Evolutionary conservation across 2,329 filamentous ascomycete genomes (phyloP).

Genomic region (Triangularia verruculosa): DNA sequence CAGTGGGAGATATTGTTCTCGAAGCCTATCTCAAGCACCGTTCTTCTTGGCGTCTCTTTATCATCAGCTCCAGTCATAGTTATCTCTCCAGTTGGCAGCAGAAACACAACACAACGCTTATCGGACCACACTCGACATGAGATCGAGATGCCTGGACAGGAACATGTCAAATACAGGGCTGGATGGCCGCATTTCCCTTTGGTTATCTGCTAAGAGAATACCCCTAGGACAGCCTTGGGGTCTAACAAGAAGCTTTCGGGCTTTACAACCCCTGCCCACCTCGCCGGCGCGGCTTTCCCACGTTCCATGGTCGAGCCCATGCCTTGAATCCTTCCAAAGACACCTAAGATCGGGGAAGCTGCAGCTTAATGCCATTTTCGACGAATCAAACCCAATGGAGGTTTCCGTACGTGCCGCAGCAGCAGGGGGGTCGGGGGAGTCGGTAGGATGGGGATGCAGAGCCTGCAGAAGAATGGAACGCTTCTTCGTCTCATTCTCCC

Average conservation of each 20-base stretch:
- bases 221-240: not conserved
- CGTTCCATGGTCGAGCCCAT: conserved; percentile 3
- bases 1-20: not conserved
- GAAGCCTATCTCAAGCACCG: not conserved
- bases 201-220: not conserved
- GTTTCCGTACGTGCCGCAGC: conserved; percentile 5
- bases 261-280: not conserved
- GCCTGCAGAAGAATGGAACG: not conserved
- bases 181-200: not conserved
- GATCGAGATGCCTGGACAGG: not conserved
- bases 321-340: conserved; percentile 6
- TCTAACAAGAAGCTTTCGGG: not conserved
- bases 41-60: not conserved
- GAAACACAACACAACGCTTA: not conserved
- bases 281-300: not conserved
- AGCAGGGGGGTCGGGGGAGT: conserved; percentile 7
- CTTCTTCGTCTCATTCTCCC: not conserved
- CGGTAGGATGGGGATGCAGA: not conserved
- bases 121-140: not conserved
- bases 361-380: conserved; percentile 8
- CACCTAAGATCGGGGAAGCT: conserved; percentile 10
- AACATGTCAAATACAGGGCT: too few relatives aligned
- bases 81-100: not conserved
- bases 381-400: conserved; percentile 11
- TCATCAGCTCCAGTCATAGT: not conserved